Conservation (phyloP, 305 asterid genomes). For the Fraxinus baroniana region DNA sequence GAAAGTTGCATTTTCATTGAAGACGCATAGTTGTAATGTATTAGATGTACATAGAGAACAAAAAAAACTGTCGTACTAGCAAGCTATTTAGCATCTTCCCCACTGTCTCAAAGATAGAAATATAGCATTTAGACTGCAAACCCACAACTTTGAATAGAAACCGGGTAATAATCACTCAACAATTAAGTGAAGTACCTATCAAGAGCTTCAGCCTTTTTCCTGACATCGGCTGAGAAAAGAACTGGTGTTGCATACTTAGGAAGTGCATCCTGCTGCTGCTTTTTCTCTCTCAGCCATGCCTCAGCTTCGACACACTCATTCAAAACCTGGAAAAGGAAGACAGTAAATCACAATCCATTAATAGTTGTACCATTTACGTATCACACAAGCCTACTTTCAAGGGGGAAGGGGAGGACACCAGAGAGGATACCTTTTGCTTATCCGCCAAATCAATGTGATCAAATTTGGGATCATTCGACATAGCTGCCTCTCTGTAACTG, state of each 20-base stretch:
- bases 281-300: slow-evolving; percentile 83
- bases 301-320: slow-evolving; percentile 77
- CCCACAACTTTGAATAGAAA: neutral
- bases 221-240: slow-evolving; percentile 64
- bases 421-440: slow-evolving; percentile 49
- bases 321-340: slow-evolving; percentile 48
- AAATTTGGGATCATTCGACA: slow-evolving; percentile 67
- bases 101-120: neutral
- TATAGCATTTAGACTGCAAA: neutral
- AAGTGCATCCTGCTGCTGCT: slow-evolving; percentile 77
- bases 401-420: too few relatives aligned
- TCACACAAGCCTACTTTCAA: neutral
- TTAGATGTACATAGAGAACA: neutral
- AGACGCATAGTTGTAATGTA: neutral
- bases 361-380: neutral
- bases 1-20: neutral
- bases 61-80: neutral
- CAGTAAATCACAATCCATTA: neutral
- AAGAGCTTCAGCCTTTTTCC: slow-evolving; percentile 76
- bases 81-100: neutral
- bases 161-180: neutral
- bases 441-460: slow-evolving; percentile 89
- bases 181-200: slow-evolving; percentile 53
- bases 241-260: slow-evolving; percentile 68
- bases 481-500: slow-evolving; percentile 83